phyloP scores from a whole-genome alignment of 2,329 filamentous ascomycete genomes.

The Claviceps africana region DNA sequence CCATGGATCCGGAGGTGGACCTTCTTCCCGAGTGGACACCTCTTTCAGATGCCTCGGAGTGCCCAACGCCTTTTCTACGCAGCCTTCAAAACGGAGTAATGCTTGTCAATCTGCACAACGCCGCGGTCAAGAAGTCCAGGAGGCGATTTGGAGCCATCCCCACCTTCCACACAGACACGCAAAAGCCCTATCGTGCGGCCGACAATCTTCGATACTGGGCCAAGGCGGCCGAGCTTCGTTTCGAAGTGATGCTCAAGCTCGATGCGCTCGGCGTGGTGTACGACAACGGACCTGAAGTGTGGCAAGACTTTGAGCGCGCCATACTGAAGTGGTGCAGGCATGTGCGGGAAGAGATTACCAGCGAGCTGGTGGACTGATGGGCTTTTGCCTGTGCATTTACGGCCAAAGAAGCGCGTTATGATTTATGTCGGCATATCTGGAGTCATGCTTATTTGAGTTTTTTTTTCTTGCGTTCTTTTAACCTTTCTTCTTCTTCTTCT shows the following conservation, averaged over 20 bases:
- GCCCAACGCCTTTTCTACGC: constrained; percentile 60
- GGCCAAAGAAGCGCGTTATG: constrained; percentile 4
- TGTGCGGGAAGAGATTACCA: constrained; percentile 70
- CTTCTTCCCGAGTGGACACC: constrained; percentile 56
- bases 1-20: constrained; percentile 49
- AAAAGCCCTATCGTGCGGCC: constrained; percentile 83
- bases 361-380: constrained; percentile 36
- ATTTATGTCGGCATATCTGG: constrained; percentile 5
- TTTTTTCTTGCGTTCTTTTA: neutral
- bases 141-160: constrained; percentile 83
- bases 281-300: constrained; percentile 52
- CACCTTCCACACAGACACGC: constrained; percentile 78
- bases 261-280: constrained; percentile 82
- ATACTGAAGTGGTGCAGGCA: constrained; percentile 70
- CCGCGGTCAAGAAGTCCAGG: constrained; percentile 69
- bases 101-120: constrained; percentile 80
- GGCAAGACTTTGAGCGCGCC: constrained; percentile 71
- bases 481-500: too few relatives aligned
- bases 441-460: neutral
- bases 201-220: constrained; percentile 94
- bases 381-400: neutral
- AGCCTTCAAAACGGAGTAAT: constrained; percentile 65
- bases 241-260: constrained; percentile 71
- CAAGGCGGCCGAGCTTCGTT: constrained; percentile 88
- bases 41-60: constrained; percentile 20